phyloP scores from a whole-genome alignment of 352 stramenopile genomes.

The Phytophthora nicotianae region DNA sequence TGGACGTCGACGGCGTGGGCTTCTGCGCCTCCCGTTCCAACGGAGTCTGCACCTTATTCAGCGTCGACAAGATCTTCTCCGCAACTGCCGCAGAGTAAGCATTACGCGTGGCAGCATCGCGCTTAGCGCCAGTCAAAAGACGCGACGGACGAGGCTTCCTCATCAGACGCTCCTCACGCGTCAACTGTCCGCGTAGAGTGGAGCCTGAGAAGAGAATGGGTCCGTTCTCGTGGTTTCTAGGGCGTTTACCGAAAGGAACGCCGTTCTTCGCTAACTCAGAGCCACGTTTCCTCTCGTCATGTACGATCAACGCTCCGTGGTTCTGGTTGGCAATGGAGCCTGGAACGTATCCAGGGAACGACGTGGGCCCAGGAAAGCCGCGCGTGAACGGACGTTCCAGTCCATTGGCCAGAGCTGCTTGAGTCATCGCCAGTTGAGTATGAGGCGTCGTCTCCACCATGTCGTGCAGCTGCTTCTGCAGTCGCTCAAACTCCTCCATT shows the following conservation, averaged over 20 bases:
- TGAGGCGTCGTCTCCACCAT: slow-evolving; percentile 72
- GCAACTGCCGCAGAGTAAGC: slow-evolving; percentile 79
- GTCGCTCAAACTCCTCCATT: slow-evolving; percentile 74
- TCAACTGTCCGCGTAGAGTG: slow-evolving; percentile 41
- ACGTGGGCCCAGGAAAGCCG: slow-evolving; percentile 34
- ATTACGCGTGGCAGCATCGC: slow-evolving; percentile 57
- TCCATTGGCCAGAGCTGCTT: slow-evolving; percentile 51
- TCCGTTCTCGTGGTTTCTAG: slow-evolving; percentile 42
- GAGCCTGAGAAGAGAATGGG: slow-evolving; percentile 46
- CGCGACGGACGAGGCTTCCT: slow-evolving; percentile 71
- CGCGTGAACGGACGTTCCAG: slow-evolving; percentile 42
- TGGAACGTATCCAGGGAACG: slow-evolving; percentile 42
- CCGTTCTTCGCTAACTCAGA: slow-evolving; percentile 27
- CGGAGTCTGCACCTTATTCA: slow-evolving; percentile 85
- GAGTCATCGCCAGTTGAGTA: slow-evolving; percentile 59
- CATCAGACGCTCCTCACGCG: slow-evolving; percentile 55
- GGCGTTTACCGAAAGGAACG: slow-evolving; percentile 52
- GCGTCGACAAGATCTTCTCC: slow-evolving; percentile 78
- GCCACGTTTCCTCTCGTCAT: slow-evolving; percentile 25
- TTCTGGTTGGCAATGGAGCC: slow-evolving; percentile 41
- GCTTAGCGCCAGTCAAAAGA: slow-evolving; percentile 73
- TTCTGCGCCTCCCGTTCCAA: slow-evolving; percentile 76
- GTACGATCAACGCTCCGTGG: slow-evolving; percentile 27
- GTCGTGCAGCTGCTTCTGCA: slow-evolving; percentile 66
- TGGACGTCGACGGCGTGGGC: slow-evolving; percentile 72